Percentiles rank a stretch among this genome's conserved stretches.
phyloP scores from a whole-genome alignment of 2,329 filamentous ascomycete genomes.

The Pseudocercospora cruenta region DNA sequence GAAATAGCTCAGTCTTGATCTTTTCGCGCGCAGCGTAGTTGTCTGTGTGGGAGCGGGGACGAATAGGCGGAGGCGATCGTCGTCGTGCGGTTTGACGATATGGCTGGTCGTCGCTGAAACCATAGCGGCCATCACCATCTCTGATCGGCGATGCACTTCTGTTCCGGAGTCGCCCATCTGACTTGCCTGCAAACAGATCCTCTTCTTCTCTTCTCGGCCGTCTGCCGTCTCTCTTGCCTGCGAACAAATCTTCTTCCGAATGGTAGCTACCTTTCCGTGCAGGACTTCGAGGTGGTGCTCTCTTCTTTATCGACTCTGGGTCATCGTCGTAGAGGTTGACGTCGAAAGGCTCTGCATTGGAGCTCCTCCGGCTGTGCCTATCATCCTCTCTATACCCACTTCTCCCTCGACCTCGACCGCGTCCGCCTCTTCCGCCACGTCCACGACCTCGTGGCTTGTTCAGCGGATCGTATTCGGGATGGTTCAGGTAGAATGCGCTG shows the following conservation, averaged over 20 bases:
- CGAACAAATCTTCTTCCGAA: slow-evolving; percentile 23
- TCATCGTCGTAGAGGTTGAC: slow-evolving; percentile 84
- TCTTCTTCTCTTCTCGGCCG: slow-evolving; percentile 25
- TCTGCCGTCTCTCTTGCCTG: slow-evolving; percentile 15
- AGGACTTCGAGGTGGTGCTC: slow-evolving; percentile 8
- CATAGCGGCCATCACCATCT: slow-evolving; percentile 53
- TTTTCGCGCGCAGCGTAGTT: slow-evolving; percentile 32
- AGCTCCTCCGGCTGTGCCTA: slow-evolving; percentile 37
- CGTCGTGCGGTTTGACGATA: slow-evolving; percentile 48
- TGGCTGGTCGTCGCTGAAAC: slow-evolving; percentile 55
- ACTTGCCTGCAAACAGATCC: slow-evolving; percentile 40
- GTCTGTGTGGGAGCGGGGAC: slow-evolving; percentile 23
- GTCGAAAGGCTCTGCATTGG: slow-evolving; percentile 59
- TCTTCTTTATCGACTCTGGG: slow-evolving; percentile 28
- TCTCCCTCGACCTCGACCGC: slow-evolving; percentile 55
- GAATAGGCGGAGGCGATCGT: slow-evolving; percentile 46
- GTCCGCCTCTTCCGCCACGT: slow-evolving; percentile 24
- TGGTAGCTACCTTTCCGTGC: slow-evolving; percentile 33
- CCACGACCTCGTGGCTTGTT: slow-evolving; percentile 61
- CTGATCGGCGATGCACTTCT: slow-evolving; percentile 63
- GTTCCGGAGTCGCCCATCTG: slow-evolving; percentile 55
- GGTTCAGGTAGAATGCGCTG: slow-evolving; percentile 89
- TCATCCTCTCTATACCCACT: slow-evolving; percentile 59
- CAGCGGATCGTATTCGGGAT: slow-evolving; percentile 84
- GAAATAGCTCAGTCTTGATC: slow-evolving; percentile 47